A percentile compares a stretch with the other conserved stretches of the same genome.
Evolutionary conservation across 345 rosid genomes (phyloP).

Genomic region (Durio zibethinus): DNA sequence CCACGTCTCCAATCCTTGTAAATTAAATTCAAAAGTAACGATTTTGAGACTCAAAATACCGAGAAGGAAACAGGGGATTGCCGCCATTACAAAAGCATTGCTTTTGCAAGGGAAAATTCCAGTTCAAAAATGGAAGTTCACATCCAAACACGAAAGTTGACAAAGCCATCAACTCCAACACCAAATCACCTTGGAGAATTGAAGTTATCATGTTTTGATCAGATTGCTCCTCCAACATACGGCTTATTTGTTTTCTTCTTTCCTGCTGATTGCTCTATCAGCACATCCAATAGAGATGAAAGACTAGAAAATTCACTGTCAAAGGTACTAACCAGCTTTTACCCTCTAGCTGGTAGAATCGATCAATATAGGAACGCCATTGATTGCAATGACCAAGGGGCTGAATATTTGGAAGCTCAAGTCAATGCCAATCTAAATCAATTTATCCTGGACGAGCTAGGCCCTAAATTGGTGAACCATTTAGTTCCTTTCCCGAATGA

Average conservation of each 20-base stretch:
- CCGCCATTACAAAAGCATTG: background rate
- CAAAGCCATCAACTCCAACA: constrained; percentile 46
- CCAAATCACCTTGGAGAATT: constrained; percentile 27
- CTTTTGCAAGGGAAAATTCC: background rate
- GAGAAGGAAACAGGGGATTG: background rate
- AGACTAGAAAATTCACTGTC: constrained; percentile 31
- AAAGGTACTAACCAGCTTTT: constrained; percentile 20
- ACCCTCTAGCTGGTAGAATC: constrained; percentile 28
- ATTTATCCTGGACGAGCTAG: constrained; percentile 8
- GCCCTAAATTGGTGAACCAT: constrained; percentile 4
- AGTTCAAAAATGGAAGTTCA: constrained; percentile 23
- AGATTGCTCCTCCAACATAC: constrained; percentile 36
- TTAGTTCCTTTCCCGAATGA: constrained; percentile 13
- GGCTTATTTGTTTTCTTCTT: constrained; percentile 35
- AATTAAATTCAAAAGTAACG: too few relatives aligned
- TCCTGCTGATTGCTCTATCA: constrained; percentile 8
- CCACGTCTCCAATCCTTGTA: background rate
- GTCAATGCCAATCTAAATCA: constrained; percentile 4
- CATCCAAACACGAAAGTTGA: constrained; percentile 30
- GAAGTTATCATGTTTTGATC: constrained; percentile 39
- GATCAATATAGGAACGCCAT: constrained; percentile 1
- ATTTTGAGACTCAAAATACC: background rate
- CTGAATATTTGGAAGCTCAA: constrained; percentile 22
- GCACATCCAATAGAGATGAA: background rate
- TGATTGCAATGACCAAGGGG: constrained; percentile 31